These are phyloP conservation scores for Rubia tinctorum DNA, from an alignment of 305 asterid species.

Conservation along the genomic window DNA sequence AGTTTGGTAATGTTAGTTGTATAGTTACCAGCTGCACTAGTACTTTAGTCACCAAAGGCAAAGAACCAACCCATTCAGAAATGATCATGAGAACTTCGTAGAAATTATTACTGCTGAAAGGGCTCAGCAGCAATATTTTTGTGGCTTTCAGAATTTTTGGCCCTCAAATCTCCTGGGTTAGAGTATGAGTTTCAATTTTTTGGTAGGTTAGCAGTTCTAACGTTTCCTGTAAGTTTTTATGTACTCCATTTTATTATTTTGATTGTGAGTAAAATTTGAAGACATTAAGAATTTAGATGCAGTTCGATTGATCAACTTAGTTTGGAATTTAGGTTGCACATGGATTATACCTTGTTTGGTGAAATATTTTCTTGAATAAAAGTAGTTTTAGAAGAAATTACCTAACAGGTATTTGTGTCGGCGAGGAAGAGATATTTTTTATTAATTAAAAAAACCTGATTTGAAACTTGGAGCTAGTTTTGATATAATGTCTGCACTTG, in stretches of 20 bases:
- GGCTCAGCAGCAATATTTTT: neutral
- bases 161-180: neutral
- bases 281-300: neutral
- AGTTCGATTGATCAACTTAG: neutral
- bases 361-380: neutral
- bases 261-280: neutral
- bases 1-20: neutral
- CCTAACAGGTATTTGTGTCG: neutral
- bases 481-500: neutral
- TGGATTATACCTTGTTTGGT: neutral
- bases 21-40: neutral
- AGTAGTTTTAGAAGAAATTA: neutral
- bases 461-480: neutral
- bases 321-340: neutral
- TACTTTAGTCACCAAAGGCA: neutral
- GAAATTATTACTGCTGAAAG: neutral
- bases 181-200: neutral
- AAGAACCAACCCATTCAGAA: neutral
- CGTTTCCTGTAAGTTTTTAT: neutral
- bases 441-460: neutral
- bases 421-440: neutral
- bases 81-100: neutral
- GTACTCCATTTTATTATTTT: neutral
- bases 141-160: neutral
- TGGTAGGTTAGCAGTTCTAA: neutral